Evolutionary conservation across 2,329 filamentous ascomycete genomes (phyloP), one percentile per base, ranked within the genome.

Genomic region (Delphinella strobiligena): DNA sequence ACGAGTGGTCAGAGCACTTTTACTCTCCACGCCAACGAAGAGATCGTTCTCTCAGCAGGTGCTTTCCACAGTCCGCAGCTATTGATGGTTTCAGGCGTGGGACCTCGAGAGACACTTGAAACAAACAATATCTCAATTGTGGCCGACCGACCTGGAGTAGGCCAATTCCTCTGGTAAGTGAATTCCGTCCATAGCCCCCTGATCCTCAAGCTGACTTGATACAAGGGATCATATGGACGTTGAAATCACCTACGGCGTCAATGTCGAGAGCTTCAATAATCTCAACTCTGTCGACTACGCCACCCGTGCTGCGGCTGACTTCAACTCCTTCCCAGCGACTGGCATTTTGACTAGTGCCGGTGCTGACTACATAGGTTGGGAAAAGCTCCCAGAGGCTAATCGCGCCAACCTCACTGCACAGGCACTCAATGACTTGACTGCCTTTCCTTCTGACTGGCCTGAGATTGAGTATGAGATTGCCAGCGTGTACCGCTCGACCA

Each of bases 131-230:
- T 64, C 34, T 44, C 49, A 1, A 37, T 56, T 3, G 9, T 55
- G 2, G 38, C 42, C 2, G 41, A 54, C 17, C 39, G 47, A 3
- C 45, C 51, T 4, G 54, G 53, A 12, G 56, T 59, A 5, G 54
- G 54, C 17, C 49, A 51, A 29, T 51, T 52, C 24, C 31, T 53
- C 38, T 47, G 40, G 45, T n/a, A n/a, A n/a, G n/a, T n/a, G n/a
- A 52, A 49, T 42, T 52, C 44, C 59, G 59, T 49, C 31, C 52
- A 58, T 46, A 67, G 72, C n/a, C 54, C 43, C 8, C 38, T 47
- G 1, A 40, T 47, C n/a, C n/a, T n/a, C n/a, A n/a, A n/a, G n/a
- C n/a, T n/a, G n/a, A n/a, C n/a, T n/a, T n/a, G 12, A 27, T 12
- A 27, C 12, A 12, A 7, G 22, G 16, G 45, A 53, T 27, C 43